Base-by-base conservation (phyloP, 2,329 filamentous ascomycete species). In the Ceratocystis smalleyi region DNA sequence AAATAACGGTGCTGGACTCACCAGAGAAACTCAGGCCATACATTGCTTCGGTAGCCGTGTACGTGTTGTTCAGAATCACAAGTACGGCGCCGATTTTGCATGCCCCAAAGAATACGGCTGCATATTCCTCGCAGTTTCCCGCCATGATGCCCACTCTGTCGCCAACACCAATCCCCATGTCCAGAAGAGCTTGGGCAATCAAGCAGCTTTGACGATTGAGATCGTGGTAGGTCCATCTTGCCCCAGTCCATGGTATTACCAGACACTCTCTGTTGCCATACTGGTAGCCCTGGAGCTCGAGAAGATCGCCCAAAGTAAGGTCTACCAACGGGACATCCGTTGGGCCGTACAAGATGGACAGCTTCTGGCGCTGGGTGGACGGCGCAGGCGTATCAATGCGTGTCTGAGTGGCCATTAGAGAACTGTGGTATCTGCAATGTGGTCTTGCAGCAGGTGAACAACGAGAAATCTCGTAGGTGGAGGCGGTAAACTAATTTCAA, bases 11-110 rank as follows among this genome's bases (percentile, higher is more conserved):
- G 3, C 15, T 15, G 15, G 0, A 72, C 77, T 68, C 74, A 86
- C 84, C 83, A 17, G 86, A 84, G 70, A 90, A 88, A 64, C 81
- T 79, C 32, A 91, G 73, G 8, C 85, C 88, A 72, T 87, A 86
- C 71, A 84, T 79, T 59, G 86, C 83, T 74, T 91, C 88, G 1
- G 80, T 82, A 1, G 84, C 79, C 1, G 88, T 91, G 71, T 91
- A 91, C 0, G 87, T 91, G 74, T 90, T 91, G 75, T 91, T 91
- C 68, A 91, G 76, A 55, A 91, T 89, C 32, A 91, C 87, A 62
- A 91, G 77, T 57, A 87, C 83, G 59, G 81, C 84, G 8, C 85
- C 85, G 19, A 87, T 79, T 59, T 82, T 79, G 49, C 84, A 83
- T 10, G 83, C 85, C 2, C 85, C 86, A 68, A 90, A 89, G 77